Conservation (phyloP, 768 basidiomycete genomes). For the Amanita inopinata region DNA sequence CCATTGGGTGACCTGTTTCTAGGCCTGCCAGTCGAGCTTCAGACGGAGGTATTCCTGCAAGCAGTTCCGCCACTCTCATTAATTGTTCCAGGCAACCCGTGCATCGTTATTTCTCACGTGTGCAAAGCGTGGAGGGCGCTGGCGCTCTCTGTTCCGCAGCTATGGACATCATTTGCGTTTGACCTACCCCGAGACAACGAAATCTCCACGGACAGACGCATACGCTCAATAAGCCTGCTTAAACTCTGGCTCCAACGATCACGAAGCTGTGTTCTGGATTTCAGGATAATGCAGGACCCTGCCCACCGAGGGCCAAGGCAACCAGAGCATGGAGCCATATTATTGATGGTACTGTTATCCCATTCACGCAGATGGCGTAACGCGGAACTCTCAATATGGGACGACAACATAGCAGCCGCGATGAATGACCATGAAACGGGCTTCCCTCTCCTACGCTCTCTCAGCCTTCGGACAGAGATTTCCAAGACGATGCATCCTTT, state of each 20-base stretch:
- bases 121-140: conserved; percentile 33
- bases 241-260: not conserved
- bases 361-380: not conserved
- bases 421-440: not conserved
- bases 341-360: not conserved
- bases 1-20: conserved; percentile 17
- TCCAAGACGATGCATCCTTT: not conserved
- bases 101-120: conserved; percentile 24
- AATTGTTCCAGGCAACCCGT: conserved; percentile 18
- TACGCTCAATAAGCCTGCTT: not conserved
- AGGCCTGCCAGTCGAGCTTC: conserved; percentile 34
- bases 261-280: not conserved
- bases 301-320: not conserved
- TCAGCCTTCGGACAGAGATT: not conserved
- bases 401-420: not conserved
- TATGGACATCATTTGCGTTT: conserved; percentile 37
- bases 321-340: not conserved
- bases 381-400: not conserved
- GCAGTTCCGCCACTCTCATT: conserved; percentile 24
- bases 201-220: not conserved
- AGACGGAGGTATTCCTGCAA: conserved; percentile 34
- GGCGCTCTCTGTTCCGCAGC: conserved; percentile 26
- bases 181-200: not conserved
- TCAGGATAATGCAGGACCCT: not conserved
- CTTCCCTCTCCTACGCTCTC: not conserved